phyloP scores from a whole-genome alignment of 169 alveolate species.

The Fabrea salina region DNA sequence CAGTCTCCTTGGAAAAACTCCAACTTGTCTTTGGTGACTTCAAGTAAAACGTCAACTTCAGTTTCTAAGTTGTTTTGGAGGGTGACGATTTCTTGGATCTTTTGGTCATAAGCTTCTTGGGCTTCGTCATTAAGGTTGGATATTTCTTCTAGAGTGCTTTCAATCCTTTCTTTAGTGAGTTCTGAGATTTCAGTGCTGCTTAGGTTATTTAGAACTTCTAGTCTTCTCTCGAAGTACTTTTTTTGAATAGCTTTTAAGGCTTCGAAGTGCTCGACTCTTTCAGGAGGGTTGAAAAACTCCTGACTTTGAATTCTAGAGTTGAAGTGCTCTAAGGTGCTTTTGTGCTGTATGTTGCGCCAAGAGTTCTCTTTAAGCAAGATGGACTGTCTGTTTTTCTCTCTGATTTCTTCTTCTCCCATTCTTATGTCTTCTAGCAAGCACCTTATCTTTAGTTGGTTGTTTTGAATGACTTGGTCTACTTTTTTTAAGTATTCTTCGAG shows the following conservation, averaged over 20 bases:
- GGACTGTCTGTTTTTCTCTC: neutral
- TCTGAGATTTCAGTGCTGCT: neutral
- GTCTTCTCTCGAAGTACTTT: slow-evolving; percentile 1
- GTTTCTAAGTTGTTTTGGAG: slow-evolving; percentile 16
- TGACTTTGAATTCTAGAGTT: neutral
- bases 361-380: neutral
- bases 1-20: neutral
- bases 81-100: neutral
- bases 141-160: neutral
- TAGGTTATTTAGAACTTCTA: neutral
- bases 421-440: neutral
- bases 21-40: neutral
- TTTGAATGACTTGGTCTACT: neutral
- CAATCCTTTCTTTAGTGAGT: slow-evolving; percentile 11
- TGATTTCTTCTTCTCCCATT: neutral
- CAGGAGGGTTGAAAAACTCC: slow-evolving; percentile 19
- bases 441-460: neutral
- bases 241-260: slow-evolving; percentile 20
- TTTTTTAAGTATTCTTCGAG: neutral
- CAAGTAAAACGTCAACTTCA: neutral
- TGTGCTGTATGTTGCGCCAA: slow-evolving; percentile 17
- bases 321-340: neutral
- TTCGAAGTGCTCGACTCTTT: slow-evolving; percentile 6
- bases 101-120: neutral
- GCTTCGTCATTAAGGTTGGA: slow-evolving; percentile 5